Base-by-base conservation (phyloP, 257 asterid species). In the Plantago elongata region DNA sequence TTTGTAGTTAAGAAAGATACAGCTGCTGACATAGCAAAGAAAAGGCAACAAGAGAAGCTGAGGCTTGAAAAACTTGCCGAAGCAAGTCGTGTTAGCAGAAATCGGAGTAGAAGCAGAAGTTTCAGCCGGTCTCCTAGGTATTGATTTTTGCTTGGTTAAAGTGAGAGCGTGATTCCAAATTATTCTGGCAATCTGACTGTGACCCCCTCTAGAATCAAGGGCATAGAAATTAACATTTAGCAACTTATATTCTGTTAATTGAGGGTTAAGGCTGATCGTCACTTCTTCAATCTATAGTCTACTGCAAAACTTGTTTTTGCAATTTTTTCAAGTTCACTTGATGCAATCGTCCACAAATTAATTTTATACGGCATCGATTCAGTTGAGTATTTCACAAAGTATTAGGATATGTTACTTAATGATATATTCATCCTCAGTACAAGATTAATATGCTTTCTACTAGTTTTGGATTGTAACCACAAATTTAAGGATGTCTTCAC, bases 51-150 rank as follows among this genome's bases (percentile, higher is more conserved):
- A 75, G 99, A 93, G 73, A 76, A 84, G 14, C 90, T 76, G 70
- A 89, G 94, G 84, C 90, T 87, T n/a, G 92, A 89, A 79, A 89
- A 89, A 74, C 88, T 89, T 44, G 96, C 94, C 2, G 97, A 93
- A 76, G 64, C 71, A 40, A 75, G 86, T 71, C 85, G 91, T 70
- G 62, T 77, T 72, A 78, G 75, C 49, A 78, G 67, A 27, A 18
- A 54, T 30, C 84, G 93, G 68, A 83, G 97, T 70, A 86, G 92
- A 11, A 87, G 97, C 67, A 80, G 95, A 79, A 89, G 97, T 79
- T 69, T 77, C 66, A 93, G 99, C 52, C 94, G 78, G 57, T 93
- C 97, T 61, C 98, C 98, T 70, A 89, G 97, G 99, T 89, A 77
- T 45, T 29, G 38, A 42, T 61, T 38, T 52, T 45, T 44, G 4